Evolutionary conservation across 345 rosid species (phyloP).

Genomic region (Draba incana): DNA sequence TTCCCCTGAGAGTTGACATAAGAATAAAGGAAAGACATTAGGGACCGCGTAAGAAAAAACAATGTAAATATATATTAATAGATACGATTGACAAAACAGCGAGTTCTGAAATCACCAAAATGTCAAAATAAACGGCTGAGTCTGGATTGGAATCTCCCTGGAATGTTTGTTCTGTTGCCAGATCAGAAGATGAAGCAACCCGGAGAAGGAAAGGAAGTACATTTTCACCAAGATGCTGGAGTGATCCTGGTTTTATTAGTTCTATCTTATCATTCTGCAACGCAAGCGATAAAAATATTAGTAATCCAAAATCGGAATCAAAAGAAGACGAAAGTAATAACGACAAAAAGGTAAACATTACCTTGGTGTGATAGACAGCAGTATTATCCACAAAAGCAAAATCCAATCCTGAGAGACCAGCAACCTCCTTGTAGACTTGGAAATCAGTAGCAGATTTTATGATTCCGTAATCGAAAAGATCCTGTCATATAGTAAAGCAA

Average conservation of each 20-base stretch:
- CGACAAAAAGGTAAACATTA: conserved; percentile 26
- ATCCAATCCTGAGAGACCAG: conserved; percentile 96
- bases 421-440: conserved; percentile 87
- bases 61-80: conserved; percentile 8
- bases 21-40: conserved; percentile 26
- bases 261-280: conserved; percentile 92
- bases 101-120: conserved; percentile 61
- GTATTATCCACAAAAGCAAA: conserved; percentile 82
- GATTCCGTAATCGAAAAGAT: conserved; percentile 74
- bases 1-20: conserved; percentile 61
- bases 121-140: conserved; percentile 69
- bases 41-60: conserved; percentile 5
- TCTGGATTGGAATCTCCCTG: conserved; percentile 48
- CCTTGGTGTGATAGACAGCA: conserved; percentile 98
- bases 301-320: conserved; percentile 9
- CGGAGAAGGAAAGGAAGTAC: conserved; percentile 90
- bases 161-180: conserved; percentile 47
- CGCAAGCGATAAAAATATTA: conserved; percentile 19
- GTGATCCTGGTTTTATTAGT: conserved; percentile 86
- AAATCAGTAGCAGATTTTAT: conserved; percentile 91
- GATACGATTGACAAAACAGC: conserved; percentile 24
- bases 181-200: conserved; percentile 61
- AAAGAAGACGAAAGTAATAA: conserved; percentile 3
- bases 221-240: conserved; percentile 97
- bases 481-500: conserved; percentile 56